phyloP scores from a whole-genome alignment of 495 filamentous ascomycete species.

The Neurospora sublineolata region DNA sequence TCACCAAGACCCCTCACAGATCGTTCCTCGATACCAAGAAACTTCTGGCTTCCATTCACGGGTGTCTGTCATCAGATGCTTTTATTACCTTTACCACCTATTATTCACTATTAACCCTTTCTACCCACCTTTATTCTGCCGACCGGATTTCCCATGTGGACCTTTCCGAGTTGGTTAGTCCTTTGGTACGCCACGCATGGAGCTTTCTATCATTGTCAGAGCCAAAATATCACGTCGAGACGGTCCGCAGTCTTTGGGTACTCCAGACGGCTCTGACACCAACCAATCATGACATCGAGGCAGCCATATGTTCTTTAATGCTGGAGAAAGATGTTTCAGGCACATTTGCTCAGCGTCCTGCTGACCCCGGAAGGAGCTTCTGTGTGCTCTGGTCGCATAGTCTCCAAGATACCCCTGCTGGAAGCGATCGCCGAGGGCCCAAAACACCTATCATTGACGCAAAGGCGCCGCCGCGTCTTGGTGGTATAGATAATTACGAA shows the following conservation, averaged over 20 bases:
- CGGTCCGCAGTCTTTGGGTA: constrained; percentile 75
- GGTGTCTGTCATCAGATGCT: constrained; percentile 23
- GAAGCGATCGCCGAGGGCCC: constrained; percentile 33
- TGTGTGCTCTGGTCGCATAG: constrained; percentile 72
- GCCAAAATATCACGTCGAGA: constrained; percentile 88
- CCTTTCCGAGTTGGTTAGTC: constrained; percentile 53
- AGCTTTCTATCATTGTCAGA: constrained; percentile 62
- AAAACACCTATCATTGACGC: constrained; percentile 41
- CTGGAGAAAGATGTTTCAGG: constrained; percentile 40
- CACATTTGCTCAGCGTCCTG: constrained; percentile 37
- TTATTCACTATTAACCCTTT: constrained; percentile 49
- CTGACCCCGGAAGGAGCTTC: constrained; percentile 53
- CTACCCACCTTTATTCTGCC: constrained; percentile 51
- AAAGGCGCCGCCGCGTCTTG: constrained; percentile 34
- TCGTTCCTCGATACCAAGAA: constrained; percentile 40
- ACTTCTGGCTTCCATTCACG: constrained; percentile 46
- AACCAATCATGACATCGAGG: constrained; percentile 54
- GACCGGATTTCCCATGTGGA: constrained; percentile 44
- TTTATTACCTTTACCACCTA: constrained; percentile 37
- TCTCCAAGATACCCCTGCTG: constrained; percentile 45
- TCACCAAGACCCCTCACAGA: constrained; percentile 43
- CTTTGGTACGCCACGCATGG: constrained; percentile 65
- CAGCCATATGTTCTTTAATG: constrained; percentile 66
- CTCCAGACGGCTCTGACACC: constrained; percentile 52
- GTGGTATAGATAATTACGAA: constrained; percentile 43